Conservation (phyloP, 257 asterid species). For the Forsythia viridissima region DNA sequence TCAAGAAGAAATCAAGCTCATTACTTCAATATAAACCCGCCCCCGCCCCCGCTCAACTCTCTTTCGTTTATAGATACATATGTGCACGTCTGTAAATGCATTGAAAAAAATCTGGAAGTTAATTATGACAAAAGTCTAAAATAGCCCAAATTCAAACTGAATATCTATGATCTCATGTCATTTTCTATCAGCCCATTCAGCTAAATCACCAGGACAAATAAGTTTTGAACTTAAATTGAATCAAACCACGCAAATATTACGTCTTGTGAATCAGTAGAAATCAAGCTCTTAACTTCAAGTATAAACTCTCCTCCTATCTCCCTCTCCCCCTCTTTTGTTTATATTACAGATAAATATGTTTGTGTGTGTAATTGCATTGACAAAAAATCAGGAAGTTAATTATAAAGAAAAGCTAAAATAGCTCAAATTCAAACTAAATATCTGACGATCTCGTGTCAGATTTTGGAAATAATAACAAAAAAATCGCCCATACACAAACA, state of each 20-base stretch:
- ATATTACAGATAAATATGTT: not conserved
- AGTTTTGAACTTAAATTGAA: not conserved
- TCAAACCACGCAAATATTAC: not conserved
- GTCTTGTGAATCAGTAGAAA: conserved; percentile 16
- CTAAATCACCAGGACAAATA: not conserved
- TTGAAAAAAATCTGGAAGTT: too few relatives aligned
- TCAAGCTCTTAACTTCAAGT: conserved; percentile 25
- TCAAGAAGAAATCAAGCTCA: conserved; percentile 18
- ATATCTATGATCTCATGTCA: not conserved
- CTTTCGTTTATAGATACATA: too few relatives aligned
- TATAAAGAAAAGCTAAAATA: not conserved
- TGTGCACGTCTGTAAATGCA: too few relatives aligned
- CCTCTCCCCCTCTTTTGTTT: not conserved
- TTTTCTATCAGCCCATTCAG: conserved; percentile 13
- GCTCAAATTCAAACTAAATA: not conserved
- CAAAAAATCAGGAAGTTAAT: not conserved
- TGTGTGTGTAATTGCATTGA: not conserved
- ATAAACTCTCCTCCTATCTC: not conserved
- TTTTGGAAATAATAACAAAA: conserved; percentile 19
- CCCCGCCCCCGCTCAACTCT: not conserved
- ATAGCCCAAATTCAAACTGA: too few relatives aligned
- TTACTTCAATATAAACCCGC: conserved; percentile 17
- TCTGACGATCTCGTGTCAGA: not conserved
- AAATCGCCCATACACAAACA: not conserved
- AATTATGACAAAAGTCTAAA: too few relatives aligned